A percentile compares a stretch with the other conserved stretches of the same genome.
These are phyloP conservation scores for Vaccinium vitisidaea DNA, from an alignment of 148 eudicot species.

Conservation along the genomic window DNA sequence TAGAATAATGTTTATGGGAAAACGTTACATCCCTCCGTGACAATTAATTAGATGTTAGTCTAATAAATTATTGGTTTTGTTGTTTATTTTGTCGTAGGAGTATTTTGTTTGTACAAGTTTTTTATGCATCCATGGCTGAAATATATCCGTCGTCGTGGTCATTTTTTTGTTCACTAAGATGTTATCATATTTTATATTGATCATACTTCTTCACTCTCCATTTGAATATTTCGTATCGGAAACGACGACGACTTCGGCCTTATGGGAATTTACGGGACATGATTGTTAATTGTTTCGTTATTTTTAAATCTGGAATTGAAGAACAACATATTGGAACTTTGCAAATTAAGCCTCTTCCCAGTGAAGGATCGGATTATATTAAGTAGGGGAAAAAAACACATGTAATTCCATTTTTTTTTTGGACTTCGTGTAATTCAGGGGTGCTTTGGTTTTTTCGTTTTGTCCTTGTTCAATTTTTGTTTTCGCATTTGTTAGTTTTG, in stretches of 20 bases:
- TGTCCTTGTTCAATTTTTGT: no score
- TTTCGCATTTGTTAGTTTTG: no score
- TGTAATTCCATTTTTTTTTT: background rate
- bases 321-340: background rate
- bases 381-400: no score
- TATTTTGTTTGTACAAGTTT: background rate
- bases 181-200: background rate
- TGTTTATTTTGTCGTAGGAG: background rate
- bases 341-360: background rate
- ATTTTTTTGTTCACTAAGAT: background rate
- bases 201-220: background rate
- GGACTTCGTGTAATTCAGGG: background rate
- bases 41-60: background rate
- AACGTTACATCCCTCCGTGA: background rate
- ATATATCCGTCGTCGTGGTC: background rate
- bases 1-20: slow-evolving; percentile 3
- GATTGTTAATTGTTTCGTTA: background rate
- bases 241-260: background rate
- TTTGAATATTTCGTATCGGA: background rate
- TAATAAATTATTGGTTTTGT: background rate
- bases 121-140: no score
- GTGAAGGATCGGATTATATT: background rate
- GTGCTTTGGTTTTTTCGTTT: no score
- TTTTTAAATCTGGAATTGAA: background rate
- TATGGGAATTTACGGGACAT: background rate